A percentile compares a stretch with the other conserved stretches of the same genome.
Evolutionary conservation across 306 rosid genomes (phyloP).

Genomic region (Lupinus albus): DNA sequence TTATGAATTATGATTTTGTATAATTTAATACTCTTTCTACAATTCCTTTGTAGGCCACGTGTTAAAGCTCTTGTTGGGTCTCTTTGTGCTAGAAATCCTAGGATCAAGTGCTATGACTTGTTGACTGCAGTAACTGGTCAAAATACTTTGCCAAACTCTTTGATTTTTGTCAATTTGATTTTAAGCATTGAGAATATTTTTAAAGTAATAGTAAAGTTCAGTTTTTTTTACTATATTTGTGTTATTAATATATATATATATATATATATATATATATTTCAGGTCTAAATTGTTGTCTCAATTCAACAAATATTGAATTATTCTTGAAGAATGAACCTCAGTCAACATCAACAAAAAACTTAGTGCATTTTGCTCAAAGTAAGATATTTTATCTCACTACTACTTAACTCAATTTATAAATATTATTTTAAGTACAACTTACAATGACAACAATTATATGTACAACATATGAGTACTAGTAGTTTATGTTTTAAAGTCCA

Average conservation of each 20-base stretch:
- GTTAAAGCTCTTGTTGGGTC: constrained; percentile 48
- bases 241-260: constrained; percentile 10
- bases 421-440: no score
- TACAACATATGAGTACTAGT: no score
- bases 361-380: constrained; percentile 92
- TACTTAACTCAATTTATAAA: neutral
- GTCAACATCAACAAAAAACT: constrained; percentile 75
- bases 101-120: constrained; percentile 67
- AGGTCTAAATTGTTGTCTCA: constrained; percentile 86
- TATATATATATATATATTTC: no score
- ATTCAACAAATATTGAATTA: constrained; percentile 68
- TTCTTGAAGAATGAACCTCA: constrained; percentile 76
- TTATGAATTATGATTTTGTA: neutral
- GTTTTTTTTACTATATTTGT: neutral
- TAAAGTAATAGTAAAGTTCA: neutral
- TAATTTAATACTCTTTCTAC: constrained; percentile 23
- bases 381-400: constrained; percentile 35
- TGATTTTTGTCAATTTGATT: constrained; percentile 17
- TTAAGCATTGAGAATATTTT: neutral
- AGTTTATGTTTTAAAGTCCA: no score
- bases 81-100: constrained; percentile 57
- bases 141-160: neutral
- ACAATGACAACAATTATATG: no score
- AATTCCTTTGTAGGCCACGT: constrained; percentile 46
- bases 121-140: constrained; percentile 64